Conservation (phyloP, 2,329 filamentous ascomycete species). For the Colletotrichum viniferum region DNA sequence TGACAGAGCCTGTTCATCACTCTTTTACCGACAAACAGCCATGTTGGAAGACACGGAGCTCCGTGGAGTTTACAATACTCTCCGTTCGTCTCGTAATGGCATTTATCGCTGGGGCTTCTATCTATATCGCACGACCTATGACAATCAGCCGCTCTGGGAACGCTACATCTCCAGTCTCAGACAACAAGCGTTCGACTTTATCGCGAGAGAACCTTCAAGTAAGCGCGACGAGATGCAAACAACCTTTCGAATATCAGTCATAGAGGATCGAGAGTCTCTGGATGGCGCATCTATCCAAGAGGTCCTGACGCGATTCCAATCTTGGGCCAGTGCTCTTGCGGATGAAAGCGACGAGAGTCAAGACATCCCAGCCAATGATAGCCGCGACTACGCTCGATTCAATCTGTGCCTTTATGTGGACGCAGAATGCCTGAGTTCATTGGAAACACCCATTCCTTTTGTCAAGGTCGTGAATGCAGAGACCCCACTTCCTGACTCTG, state of each 20-base stretch:
- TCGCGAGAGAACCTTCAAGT: not conserved
- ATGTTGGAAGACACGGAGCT: not conserved
- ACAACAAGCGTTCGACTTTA: not conserved
- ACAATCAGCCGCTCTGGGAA: not conserved
- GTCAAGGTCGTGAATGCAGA: not conserved
- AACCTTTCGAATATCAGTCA: not conserved
- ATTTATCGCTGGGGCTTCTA: not conserved
- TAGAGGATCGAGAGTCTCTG: not conserved
- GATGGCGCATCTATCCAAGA: not conserved
- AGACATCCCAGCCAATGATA: not conserved
- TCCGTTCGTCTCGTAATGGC: rapidly evolving
- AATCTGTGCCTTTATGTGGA: not conserved
- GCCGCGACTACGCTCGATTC: not conserved
- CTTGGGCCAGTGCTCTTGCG: not conserved
- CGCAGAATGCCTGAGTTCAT: not conserved
- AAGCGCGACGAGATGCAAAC: not conserved
- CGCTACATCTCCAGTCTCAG: not conserved
- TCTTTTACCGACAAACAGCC: rapidly evolving
- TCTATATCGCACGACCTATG: not conserved
- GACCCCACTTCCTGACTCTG: rapidly evolving
- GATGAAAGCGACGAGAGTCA: not conserved
- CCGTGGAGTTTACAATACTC: not conserved
- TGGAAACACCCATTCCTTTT: not conserved
- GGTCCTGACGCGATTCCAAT: not conserved
- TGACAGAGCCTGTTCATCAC: not conserved